Evolutionary conservation across 2,329 filamentous ascomycete genomes (phyloP).

Genomic region (Fusarium fujikuroi): DNA sequence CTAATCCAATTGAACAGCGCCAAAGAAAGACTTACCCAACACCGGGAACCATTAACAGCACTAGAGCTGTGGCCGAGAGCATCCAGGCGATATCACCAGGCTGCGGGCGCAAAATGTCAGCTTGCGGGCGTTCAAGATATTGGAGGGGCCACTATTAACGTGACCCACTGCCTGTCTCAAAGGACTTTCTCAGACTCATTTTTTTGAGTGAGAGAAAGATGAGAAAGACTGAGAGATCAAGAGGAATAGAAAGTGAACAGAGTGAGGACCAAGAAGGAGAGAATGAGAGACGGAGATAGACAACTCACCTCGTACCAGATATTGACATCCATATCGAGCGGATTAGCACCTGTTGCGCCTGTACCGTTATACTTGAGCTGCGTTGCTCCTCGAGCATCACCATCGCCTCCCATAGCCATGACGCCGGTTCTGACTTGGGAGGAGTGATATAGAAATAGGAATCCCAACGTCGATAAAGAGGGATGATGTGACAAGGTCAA

Average conservation of each 20-base stretch:
- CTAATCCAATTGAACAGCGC: background rate
- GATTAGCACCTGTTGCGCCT: slow-evolving; percentile 72
- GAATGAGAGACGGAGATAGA: background rate
- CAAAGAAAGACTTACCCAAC: slow-evolving; percentile 68
- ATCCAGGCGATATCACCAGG: slow-evolving; percentile 88
- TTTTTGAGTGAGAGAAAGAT: background rate
- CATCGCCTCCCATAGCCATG: slow-evolving; percentile 43
- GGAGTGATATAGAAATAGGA: slow-evolving; percentile 35
- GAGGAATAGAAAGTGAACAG: background rate
- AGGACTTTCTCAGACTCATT: slow-evolving; percentile 2
- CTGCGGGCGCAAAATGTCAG: slow-evolving; percentile 52
- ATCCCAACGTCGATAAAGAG: slow-evolving; percentile 8
- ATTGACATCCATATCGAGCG: slow-evolving; percentile 75
- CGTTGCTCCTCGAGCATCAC: slow-evolving; percentile 57
- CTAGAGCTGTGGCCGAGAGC: slow-evolving; percentile 82
- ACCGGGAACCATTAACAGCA: slow-evolving; percentile 92
- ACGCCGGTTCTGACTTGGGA: slow-evolving; percentile 26
- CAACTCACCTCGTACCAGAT: slow-evolving; percentile 76
- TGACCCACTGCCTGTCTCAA: slow-evolving; percentile 24
- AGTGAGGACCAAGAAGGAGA: background rate
- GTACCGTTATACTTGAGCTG: slow-evolving; percentile 72
- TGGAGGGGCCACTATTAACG: slow-evolving; percentile 12
- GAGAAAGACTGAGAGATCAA: slow-evolving; percentile 7
- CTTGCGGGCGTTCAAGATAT: slow-evolving; percentile 35
- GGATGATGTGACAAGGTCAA: slow-evolving; percentile 6